These are phyloP conservation scores for Acer negundo DNA, from an alignment of 345 rosid species.

Conservation along the genomic window DNA sequence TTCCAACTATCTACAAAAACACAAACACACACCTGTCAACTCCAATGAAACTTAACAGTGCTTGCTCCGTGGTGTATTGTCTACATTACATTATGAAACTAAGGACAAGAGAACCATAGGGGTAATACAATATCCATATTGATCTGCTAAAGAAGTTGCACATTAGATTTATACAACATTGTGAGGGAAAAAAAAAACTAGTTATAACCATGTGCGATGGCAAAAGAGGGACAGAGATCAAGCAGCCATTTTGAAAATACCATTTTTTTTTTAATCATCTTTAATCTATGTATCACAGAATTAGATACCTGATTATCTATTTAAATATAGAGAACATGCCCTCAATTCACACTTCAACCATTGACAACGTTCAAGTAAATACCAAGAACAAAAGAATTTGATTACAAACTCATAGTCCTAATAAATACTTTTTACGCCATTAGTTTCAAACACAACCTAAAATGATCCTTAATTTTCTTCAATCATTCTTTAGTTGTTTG, in stretches of 20 bases:
- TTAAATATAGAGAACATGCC: too few relatives aligned
- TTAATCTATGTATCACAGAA: neutral
- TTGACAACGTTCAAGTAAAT: neutral
- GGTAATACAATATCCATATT: neutral
- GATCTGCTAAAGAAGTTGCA: neutral
- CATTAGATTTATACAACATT: neutral
- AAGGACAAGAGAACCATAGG: neutral
- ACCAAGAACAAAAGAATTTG: neutral
- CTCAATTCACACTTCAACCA: neutral
- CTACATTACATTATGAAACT: too few relatives aligned
- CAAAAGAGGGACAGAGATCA: neutral
- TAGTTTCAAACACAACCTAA: neutral
- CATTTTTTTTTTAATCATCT: neutral
- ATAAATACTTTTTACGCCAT: neutral
- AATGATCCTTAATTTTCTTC: neutral
- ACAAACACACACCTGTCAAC: slow-evolving; percentile 1
- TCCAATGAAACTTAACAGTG: neutral
- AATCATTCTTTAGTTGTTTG: neutral
- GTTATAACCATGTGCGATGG: neutral
- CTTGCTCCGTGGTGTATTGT: neutral
- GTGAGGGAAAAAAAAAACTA: neutral
- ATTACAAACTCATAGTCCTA: neutral
- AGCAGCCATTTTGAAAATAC: neutral
- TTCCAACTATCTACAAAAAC: slow-evolving; percentile 59
- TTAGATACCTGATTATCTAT: too few relatives aligned